These are phyloP conservation scores for Chrysosporium keratinophilum DNA, from an alignment of 2,329 filamentous ascomycete species.

Conservation along the genomic window DNA sequence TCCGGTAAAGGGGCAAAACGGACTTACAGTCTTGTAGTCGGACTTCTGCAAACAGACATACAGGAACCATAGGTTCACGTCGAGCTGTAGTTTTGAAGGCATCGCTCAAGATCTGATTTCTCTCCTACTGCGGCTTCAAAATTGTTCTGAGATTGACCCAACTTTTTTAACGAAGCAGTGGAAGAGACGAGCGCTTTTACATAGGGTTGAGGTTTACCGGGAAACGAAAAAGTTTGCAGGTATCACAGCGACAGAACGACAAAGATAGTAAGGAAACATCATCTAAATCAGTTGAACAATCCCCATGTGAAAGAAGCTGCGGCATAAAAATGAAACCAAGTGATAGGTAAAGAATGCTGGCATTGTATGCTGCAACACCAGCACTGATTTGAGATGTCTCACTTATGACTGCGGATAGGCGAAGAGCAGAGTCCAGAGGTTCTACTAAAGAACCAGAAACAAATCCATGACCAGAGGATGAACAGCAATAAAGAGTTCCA, in stretches of 20 bases:
- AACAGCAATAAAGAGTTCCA: background rate
- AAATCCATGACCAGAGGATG: background rate
- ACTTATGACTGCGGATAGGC: constrained; percentile 1
- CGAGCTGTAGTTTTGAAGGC: constrained; percentile 31
- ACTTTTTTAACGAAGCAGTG: background rate
- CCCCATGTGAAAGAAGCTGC: constrained; percentile 1
- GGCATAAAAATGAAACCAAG: background rate
- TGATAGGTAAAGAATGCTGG: background rate
- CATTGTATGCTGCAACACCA: background rate
- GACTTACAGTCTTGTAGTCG: constrained; percentile 30
- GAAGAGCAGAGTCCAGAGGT: background rate
- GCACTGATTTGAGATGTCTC: background rate
- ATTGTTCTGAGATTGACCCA: background rate
- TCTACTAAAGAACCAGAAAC: background rate
- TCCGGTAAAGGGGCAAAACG: constrained; percentile 6
- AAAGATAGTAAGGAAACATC: background rate
- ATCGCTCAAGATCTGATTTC: constrained; percentile 20
- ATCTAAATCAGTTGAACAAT: background rate
- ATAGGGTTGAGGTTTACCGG: background rate
- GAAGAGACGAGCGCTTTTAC: background rate
- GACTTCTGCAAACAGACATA: constrained; percentile 35
- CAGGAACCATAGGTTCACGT: constrained; percentile 35
- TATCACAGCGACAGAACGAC: background rate
- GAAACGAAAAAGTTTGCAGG: background rate
- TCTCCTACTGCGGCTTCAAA: background rate